Evolutionary conservation across 225 moss, liverwort and hornwort species (phyloP), one percentile per base, ranked within the genome.

Genomic region (Bryum argenteum): DNA sequence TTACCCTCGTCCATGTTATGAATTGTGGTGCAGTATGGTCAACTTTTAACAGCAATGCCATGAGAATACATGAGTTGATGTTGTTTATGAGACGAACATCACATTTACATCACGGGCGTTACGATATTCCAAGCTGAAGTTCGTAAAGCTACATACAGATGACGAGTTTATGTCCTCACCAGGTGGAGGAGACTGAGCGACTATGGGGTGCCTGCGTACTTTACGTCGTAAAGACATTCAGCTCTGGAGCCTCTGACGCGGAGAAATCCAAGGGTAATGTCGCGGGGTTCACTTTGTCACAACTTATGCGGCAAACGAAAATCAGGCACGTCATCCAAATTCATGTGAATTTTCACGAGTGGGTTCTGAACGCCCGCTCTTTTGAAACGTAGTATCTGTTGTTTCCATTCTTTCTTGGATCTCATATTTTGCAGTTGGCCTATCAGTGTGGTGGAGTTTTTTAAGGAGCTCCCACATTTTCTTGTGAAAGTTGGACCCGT

Each of bases 391-490:
- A 66, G 50, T 66, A 58, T 72, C 19, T 58, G 51, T 24, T 63
- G 1, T 51, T 52, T 12, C 12, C 40, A 0, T 59, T 62, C 33
- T 66, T 65, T 66, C 6, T 52, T 71, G 62, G 16, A 66, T 73
- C 79, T 65, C 33, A 69, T 65, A 38, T 79, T 41, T 56, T 76
- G 56, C 41, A 52, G 59, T 61, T 72, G 60, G 16, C 61, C 58
- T 59, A 74, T 37, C 84, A 96, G 97, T 81, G 87, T 97, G 43
- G 84, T 89, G 76, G 94, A 92, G 28, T 94, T 97, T 75, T 97
- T 94, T 71, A 97, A 94, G 66, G 97, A 97, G 77, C 81, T 97
- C 63, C 93, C 97, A 44, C 97, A 97, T 75, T 88, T 97, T 71
- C 71, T 94, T 55, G 75, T 79, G n/a, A 97, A 97, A 83, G 84